These are phyloP conservation scores for Saccharomyces hybrid DNA, from an alignment of 1,139 yeast genomes.

Conservation along the genomic window DNA sequence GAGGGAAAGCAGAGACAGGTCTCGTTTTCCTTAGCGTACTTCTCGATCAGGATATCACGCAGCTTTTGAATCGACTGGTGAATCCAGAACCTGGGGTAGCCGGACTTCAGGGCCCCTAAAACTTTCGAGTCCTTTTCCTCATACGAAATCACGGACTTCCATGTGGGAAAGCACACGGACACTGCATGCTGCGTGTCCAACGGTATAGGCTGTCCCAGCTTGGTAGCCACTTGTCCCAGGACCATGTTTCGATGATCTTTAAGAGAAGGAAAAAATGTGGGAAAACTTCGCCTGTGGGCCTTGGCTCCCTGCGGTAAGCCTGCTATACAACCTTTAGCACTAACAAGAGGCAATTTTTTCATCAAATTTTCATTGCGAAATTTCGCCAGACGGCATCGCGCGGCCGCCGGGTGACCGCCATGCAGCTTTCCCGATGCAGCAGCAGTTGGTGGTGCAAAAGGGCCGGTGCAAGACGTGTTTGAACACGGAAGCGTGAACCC, in stretches of 20 bases:
- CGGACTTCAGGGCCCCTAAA: constrained; percentile 66
- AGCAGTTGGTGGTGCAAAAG: not conserved
- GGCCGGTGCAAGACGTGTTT: not conserved
- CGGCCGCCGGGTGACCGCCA: not conserved
- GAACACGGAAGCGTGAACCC: not conserved
- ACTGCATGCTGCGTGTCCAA: constrained; percentile 87
- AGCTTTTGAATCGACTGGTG: constrained; percentile 65
- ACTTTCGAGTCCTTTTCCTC: constrained; percentile 89
- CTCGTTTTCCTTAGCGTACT: constrained; percentile 70
- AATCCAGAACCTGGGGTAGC: constrained; percentile 84
- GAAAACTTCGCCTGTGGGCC: not conserved
- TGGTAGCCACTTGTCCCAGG: constrained; percentile 4
- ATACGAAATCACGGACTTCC: constrained; percentile 84
- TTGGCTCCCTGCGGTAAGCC: not conserved
- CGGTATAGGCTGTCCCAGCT: constrained; percentile 78
- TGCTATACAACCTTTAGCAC: not conserved
- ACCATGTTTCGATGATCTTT: not conserved
- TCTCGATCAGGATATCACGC: constrained; percentile 37
- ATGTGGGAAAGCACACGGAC: constrained; percentile 86
- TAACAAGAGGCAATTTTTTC: not conserved
- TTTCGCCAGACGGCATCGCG: not conserved
- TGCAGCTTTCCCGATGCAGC: not conserved
- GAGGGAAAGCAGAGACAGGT: constrained; percentile 62
- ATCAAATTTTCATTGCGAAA: not conserved
- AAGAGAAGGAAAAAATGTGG: not conserved